A percentile compares a stretch with the other conserved stretches of the same genome.
phyloP scores from a whole-genome alignment of 768 basidiomycete species.

The Porphyrellus cyaneotinctus region DNA sequence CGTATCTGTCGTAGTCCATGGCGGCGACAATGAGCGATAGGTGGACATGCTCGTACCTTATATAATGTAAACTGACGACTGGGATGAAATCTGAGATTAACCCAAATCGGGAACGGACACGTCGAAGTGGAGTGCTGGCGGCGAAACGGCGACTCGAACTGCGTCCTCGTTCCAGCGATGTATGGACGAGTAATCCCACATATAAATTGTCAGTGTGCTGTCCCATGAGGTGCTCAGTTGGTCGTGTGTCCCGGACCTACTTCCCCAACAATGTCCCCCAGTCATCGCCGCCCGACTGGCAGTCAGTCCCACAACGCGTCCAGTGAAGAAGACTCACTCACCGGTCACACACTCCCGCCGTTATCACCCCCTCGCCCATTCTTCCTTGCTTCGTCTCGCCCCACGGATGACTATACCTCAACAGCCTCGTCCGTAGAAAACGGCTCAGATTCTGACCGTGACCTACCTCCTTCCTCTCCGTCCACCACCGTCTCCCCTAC shows the following conservation, averaged over 20 bases:
- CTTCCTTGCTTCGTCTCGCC: slow-evolving; percentile 30
- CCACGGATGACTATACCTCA: slow-evolving; percentile 17
- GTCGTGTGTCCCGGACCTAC: background rate
- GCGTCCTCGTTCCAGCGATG: slow-evolving; percentile 8
- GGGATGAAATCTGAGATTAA: slow-evolving; percentile 15
- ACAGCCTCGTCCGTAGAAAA: slow-evolving; percentile 23
- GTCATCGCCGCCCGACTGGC: slow-evolving; percentile 11
- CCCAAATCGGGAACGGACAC: slow-evolving; percentile 2
- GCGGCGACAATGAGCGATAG: slow-evolving; percentile 2
- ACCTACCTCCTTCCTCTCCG: slow-evolving; percentile 18
- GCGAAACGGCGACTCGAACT: slow-evolving; percentile 5
- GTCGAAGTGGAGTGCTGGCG: background rate
- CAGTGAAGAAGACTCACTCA: slow-evolving; percentile 28
- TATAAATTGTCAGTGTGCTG: slow-evolving; percentile 1
- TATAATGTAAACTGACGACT: background rate
- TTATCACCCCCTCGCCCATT: slow-evolving; percentile 36
- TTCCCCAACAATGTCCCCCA: slow-evolving; percentile 14
- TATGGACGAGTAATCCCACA: background rate
- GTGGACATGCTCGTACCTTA: background rate
- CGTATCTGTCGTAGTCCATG: slow-evolving; percentile 36
- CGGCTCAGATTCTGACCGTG: slow-evolving; percentile 30
- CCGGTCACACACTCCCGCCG: slow-evolving; percentile 11
- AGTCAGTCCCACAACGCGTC: slow-evolving; percentile 15
- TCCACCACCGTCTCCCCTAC: slow-evolving; percentile 12
- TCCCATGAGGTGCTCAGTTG: background rate